Percentiles rank a stretch among this genome's conserved stretches.
These are phyloP conservation scores for Cornus suecica DNA, from an alignment of 148 eudicot species.

Conservation along the genomic window DNA sequence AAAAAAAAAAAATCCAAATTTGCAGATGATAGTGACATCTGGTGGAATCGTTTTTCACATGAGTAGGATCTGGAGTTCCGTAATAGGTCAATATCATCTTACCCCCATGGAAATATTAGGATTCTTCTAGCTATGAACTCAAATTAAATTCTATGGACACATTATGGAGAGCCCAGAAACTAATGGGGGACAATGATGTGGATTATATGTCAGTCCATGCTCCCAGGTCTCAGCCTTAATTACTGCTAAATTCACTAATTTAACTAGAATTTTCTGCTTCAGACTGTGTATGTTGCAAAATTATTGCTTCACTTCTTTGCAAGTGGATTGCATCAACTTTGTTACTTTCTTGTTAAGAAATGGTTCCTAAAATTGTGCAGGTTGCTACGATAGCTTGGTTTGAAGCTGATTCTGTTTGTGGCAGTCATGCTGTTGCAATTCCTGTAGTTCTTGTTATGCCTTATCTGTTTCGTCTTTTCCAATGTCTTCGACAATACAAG, in stretches of 20 bases:
- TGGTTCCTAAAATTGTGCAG: slow-evolving; percentile 36
- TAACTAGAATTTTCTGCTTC: background rate
- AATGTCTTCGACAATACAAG: slow-evolving; percentile 92
- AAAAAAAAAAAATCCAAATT: no score
- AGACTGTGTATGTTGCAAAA: background rate
- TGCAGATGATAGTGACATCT: no score
- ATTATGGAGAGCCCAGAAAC: no score
- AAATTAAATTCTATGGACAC: no score
- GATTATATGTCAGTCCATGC: background rate
- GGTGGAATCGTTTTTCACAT: no score
- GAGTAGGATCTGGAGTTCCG: no score
- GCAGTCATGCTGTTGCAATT: slow-evolving; percentile 90
- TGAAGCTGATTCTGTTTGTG: slow-evolving; percentile 99
- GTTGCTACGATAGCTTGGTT: slow-evolving; percentile 99
- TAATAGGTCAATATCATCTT: no score
- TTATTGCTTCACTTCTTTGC: background rate
- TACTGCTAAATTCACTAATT: background rate
- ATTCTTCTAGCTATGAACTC: no score
- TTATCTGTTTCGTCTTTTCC: slow-evolving; percentile 86
- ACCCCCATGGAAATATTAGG: no score
- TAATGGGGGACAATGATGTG: no score
- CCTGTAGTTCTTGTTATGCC: slow-evolving; percentile 94
- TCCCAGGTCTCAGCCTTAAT: background rate
- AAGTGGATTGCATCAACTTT: background rate
- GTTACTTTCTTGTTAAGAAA: slow-evolving; percentile 5